Conservation (phyloP, 1,284 basidiomycete species). For the Pascua sp. region DNA sequence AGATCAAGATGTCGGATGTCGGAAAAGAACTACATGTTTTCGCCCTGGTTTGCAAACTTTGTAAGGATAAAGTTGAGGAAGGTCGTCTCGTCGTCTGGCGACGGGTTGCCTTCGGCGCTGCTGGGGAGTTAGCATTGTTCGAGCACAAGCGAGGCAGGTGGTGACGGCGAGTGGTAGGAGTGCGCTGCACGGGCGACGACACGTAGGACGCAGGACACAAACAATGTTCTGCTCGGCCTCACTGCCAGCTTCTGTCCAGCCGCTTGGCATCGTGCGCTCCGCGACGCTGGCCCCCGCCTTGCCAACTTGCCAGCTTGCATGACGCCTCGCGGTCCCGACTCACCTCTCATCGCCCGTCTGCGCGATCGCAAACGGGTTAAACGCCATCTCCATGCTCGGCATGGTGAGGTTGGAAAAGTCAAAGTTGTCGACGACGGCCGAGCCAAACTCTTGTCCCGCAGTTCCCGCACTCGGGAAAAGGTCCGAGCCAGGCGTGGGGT, state of each 20-base stretch:
- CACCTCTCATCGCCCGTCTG: constrained; percentile 43
- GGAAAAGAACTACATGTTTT: constrained; percentile 19
- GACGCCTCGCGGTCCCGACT: constrained; percentile 12
- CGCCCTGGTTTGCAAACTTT: constrained; percentile 45
- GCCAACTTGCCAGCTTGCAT: not conserved
- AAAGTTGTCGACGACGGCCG: constrained; percentile 34
- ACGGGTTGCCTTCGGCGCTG: constrained; percentile 13
- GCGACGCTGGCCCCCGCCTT: not conserved
- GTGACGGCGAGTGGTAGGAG: not conserved
- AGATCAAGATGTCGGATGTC: not conserved
- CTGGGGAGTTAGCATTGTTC: constrained; percentile 5
- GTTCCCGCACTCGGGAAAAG: not conserved
- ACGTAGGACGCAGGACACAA: too few relatives aligned
- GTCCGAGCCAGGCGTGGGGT: not conserved
- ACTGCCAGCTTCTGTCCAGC: too few relatives aligned
- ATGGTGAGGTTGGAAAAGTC: constrained; percentile 40
- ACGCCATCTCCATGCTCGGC: constrained; percentile 23
- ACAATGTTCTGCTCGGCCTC: too few relatives aligned
- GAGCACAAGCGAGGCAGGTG: not conserved
- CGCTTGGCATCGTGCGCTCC: too few relatives aligned
- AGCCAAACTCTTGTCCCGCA: constrained; percentile 23
- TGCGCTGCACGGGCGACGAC: too few relatives aligned
- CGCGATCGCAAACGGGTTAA: constrained; percentile 49
- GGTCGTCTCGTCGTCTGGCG: constrained; percentile 36
- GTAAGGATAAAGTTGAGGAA: constrained; percentile 47